Evolutionary conservation across 352 stramenopile species (phyloP).

Genomic region (Phytophthora pinifolia): DNA sequence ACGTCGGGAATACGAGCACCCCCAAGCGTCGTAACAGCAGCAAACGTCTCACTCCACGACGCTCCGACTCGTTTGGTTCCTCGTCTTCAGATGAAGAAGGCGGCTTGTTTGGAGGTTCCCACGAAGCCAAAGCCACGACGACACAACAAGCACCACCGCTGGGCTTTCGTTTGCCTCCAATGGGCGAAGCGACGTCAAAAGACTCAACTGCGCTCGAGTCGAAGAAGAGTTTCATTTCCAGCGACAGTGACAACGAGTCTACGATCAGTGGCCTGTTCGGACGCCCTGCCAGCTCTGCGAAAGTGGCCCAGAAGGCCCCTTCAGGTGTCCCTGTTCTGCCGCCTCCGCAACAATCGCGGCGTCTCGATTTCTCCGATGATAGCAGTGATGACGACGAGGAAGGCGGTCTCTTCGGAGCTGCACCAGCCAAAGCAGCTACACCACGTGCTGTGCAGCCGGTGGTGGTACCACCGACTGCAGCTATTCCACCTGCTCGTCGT

Average conservation of each 20-base stretch:
- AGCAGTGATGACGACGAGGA: slow-evolving; percentile 59
- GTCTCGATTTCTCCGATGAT: slow-evolving; percentile 48
- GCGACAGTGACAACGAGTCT: slow-evolving; percentile 44
- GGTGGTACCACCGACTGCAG: slow-evolving; percentile 5
- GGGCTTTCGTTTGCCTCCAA: slow-evolving; percentile 33
- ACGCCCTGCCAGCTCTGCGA: slow-evolving; percentile 22
- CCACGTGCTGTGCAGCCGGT: slow-evolving; percentile 6
- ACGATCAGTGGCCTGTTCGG: slow-evolving; percentile 41
- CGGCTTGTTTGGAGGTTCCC: slow-evolving; percentile 49
- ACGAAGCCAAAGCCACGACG: slow-evolving; percentile 14
- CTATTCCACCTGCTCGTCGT: slow-evolving; percentile 7
- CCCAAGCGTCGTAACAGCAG: slow-evolving; percentile 26
- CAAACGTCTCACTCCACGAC: slow-evolving; percentile 27
- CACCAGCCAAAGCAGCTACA: slow-evolving; percentile 27
- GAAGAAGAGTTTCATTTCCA: slow-evolving; percentile 35
- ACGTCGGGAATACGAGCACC: slow-evolving; percentile 16
- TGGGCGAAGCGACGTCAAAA: slow-evolving; percentile 16
- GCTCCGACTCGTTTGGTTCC: slow-evolving; percentile 47
- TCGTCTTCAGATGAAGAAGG: slow-evolving; percentile 42
- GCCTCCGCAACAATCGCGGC: slow-evolving; percentile 23
- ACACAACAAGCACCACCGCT: slow-evolving; percentile 14
- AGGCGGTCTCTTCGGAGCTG: slow-evolving; percentile 49
- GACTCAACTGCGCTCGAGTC: slow-evolving; percentile 15
- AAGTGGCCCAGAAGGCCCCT: slow-evolving; percentile 19
- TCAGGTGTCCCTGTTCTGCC: slow-evolving; percentile 21